These are phyloP conservation scores for Aspergillus pseudotamarii DNA, from an alignment of 2,329 filamentous ascomycete species.

Conservation along the genomic window DNA sequence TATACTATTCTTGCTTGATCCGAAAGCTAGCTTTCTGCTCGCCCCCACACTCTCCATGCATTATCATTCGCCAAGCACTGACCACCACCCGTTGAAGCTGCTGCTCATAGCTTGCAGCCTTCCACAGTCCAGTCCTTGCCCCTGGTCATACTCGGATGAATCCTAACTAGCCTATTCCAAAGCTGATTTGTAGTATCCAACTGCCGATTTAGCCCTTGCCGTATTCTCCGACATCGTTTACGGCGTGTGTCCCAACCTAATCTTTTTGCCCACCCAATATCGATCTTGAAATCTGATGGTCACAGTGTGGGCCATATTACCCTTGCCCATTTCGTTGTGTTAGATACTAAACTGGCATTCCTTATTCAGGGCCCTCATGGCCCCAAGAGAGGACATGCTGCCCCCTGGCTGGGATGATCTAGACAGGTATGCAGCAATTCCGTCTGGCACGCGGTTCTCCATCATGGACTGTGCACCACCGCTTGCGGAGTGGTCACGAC, in stretches of 20 bases:
- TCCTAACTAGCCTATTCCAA: slow-evolving; percentile 2
- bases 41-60: slow-evolving; percentile 9
- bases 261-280: slow-evolving; percentile 9
- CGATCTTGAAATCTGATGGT: slow-evolving; percentile 8
- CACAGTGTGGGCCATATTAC: slow-evolving; percentile 13
- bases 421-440: slow-evolving; percentile 37
- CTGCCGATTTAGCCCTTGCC: slow-evolving; percentile 19
- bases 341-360: slow-evolving; percentile 31
- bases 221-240: slow-evolving; percentile 20
- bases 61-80: slow-evolving; percentile 11
- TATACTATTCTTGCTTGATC: not conserved
- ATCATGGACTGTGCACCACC: not conserved
- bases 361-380: slow-evolving; percentile 40
- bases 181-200: slow-evolving; percentile 17
- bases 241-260: slow-evolving; percentile 13
- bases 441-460: not conserved
- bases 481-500: not conserved
- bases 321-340: not conserved
- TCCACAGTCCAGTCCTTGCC: not conserved
- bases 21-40: slow-evolving; percentile 7
- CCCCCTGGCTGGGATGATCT: slow-evolving; percentile 45
- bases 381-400: slow-evolving; percentile 45
- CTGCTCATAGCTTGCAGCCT: slow-evolving; percentile 2
- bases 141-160: slow-evolving; percentile 6
- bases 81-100: slow-evolving; percentile 6